Evolutionary conservation across 176 grass and related monocot genomes (phyloP).

Genomic region (Neostapfia colusana): DNA sequence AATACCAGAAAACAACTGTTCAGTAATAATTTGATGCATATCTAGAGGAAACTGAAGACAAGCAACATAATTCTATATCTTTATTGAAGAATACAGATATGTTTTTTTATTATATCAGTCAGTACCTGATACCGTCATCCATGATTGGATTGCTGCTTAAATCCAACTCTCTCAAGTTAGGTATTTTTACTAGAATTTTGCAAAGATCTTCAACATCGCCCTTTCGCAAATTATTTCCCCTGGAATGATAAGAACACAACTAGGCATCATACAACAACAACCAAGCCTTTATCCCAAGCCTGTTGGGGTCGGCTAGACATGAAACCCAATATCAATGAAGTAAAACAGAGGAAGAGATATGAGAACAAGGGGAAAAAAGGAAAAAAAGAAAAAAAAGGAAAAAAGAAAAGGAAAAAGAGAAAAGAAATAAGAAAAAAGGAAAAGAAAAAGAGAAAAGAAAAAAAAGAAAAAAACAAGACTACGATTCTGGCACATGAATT

Average conservation of each 20-base stretch:
- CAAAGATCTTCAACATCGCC: constrained; percentile 68
- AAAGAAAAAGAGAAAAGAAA: too few species aligned
- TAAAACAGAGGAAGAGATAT: too few species aligned
- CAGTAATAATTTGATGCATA: constrained; percentile 4
- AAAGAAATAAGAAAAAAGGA: too few species aligned
- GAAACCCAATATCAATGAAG: too few species aligned
- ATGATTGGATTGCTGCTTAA: constrained; percentile 80
- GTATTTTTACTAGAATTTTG: constrained; percentile 68
- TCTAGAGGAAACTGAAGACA: constrained; percentile 29
- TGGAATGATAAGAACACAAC: constrained; percentile 35
- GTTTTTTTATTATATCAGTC: constrained; percentile 11
- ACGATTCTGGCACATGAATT: too few species aligned
- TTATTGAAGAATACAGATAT: neutral
- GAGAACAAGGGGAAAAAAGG: too few species aligned
- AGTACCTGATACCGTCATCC: constrained; percentile 84
- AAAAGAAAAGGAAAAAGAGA: too few species aligned
- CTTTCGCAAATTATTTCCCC: constrained; percentile 72
- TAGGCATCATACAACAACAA: too few species aligned
- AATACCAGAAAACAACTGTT: neutral
- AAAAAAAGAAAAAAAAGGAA: too few species aligned
- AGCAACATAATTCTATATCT: constrained; percentile 1
- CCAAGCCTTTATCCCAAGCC: too few species aligned
- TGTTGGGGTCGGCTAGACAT: too few species aligned
- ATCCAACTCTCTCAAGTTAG: constrained; percentile 74
- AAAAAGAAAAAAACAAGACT: too few species aligned